Evolutionary conservation across 495 filamentous ascomycete genomes (phyloP).

Genomic region (Parmelia sp.): DNA sequence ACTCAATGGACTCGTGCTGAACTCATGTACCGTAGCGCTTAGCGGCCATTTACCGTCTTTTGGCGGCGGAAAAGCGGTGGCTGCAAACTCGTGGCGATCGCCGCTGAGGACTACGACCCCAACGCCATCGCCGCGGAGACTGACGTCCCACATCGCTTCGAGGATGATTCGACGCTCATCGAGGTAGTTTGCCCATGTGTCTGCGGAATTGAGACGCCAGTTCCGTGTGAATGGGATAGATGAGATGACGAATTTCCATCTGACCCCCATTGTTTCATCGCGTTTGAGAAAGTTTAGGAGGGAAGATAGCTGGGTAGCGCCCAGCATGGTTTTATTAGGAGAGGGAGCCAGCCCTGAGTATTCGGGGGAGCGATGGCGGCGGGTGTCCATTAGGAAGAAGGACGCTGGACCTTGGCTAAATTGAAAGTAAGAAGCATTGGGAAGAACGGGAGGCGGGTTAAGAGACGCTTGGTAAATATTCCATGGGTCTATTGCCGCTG

Average conservation of each 20-base stretch:
- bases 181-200: constrained; percentile 92
- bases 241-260: constrained; percentile 88
- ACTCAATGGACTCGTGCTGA: constrained; percentile 77
- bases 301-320: constrained; percentile 66
- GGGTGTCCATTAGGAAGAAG: constrained; percentile 93
- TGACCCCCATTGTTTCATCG: constrained; percentile 65
- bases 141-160: constrained; percentile 81
- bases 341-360: constrained; percentile 44
- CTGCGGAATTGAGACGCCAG: constrained; percentile 73
- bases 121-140: constrained; percentile 53
- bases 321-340: constrained; percentile 77
- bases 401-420: constrained; percentile 85
- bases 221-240: constrained; percentile 95
- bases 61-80: constrained; percentile 79
- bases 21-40: constrained; percentile 68
- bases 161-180: constrained; percentile 70
- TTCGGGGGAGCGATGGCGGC: constrained; percentile 69
- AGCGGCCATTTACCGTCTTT: constrained; percentile 46
- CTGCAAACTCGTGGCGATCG: constrained; percentile 91
- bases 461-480: constrained; percentile 73
- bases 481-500: constrained; percentile 77
- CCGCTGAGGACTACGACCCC: constrained; percentile 83
- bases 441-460: constrained; percentile 64
- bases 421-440: constrained; percentile 67
- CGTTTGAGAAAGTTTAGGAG: constrained; percentile 68